Conservation (phyloP, 352 stramenopile genomes). For the Nothophytophthora sp. region DNA sequence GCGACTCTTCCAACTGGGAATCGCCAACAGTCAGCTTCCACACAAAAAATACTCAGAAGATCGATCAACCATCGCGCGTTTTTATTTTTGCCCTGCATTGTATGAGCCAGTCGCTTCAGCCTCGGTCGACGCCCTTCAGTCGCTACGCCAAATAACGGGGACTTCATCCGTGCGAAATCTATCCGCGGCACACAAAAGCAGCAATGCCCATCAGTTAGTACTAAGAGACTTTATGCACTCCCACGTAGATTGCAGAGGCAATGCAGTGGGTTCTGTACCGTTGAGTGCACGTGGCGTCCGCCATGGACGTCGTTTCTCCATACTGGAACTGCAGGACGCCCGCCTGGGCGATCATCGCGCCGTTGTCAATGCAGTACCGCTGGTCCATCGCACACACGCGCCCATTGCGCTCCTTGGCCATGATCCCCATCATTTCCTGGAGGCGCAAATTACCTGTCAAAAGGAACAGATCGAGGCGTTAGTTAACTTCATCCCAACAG, state of each 20-base stretch:
- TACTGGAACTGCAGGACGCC: slow-evolving; percentile 98
- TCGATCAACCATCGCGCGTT: no score
- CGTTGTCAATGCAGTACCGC: slow-evolving; percentile 99
- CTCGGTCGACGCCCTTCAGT: no score
- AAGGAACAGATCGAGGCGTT: not conserved
- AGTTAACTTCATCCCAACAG: not conserved
- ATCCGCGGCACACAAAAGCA: not conserved
- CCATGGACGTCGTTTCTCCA: slow-evolving; percentile 87
- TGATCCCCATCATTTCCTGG: slow-evolving; percentile 98
- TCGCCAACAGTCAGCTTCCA: no score
- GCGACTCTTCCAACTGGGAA: no score
- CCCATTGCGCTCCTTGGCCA: slow-evolving; percentile 95
- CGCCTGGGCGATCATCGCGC: slow-evolving; percentile 99
- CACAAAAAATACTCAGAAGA: no score
- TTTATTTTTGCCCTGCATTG: slow-evolving; percentile 11
- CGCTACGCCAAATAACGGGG: slow-evolving; percentile 94
- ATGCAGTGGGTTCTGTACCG: slow-evolving; percentile 57
- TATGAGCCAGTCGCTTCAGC: no score
- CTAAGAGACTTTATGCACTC: no score
- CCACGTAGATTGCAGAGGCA: no score
- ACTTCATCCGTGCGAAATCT: slow-evolving; percentile 99
- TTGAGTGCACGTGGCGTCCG: slow-evolving; percentile 95
- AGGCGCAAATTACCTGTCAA: slow-evolving; percentile 70
- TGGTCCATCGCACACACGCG: slow-evolving; percentile 98
- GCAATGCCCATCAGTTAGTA: not conserved